These are phyloP conservation scores for Monosporascus cannonballus DNA, from an alignment of 2,329 filamentous ascomycete species.

Conservation along the genomic window DNA sequence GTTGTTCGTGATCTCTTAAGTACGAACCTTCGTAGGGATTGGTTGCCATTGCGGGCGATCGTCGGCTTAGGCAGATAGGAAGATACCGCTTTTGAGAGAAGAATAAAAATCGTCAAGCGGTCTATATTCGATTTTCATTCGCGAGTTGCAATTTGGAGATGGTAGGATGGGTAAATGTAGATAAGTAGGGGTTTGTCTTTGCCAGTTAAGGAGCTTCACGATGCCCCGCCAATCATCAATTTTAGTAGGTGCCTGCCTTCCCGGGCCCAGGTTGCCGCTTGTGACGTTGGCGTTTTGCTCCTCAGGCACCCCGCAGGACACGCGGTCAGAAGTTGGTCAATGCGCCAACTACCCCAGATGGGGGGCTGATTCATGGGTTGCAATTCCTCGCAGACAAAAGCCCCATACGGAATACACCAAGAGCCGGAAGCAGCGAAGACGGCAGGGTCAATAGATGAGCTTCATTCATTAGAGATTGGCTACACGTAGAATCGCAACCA, in stretches of 20 bases:
- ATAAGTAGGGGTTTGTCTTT: background rate
- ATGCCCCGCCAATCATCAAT: background rate
- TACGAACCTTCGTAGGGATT: constrained; percentile 28
- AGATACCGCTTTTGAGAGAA: too few relatives aligned
- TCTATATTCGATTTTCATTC: too few relatives aligned
- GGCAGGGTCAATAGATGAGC: too few relatives aligned
- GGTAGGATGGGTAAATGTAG: background rate
- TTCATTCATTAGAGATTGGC: too few relatives aligned
- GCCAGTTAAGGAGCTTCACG: too few relatives aligned
- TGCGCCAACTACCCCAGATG: background rate
- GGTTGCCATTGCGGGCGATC: constrained; percentile 20
- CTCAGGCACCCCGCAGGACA: background rate
- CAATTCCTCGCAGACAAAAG: background rate
- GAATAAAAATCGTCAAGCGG: too few relatives aligned
- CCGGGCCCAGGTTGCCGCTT: background rate
- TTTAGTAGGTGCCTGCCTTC: background rate
- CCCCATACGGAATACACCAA: too few relatives aligned
- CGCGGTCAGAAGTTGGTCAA: background rate
- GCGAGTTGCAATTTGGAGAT: background rate
- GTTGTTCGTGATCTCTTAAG: background rate
- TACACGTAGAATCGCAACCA: too few relatives aligned
- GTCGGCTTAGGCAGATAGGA: too few relatives aligned
- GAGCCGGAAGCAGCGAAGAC: too few relatives aligned
- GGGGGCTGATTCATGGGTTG: background rate
- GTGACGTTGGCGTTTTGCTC: background rate